Conservation (phyloP, 768 basidiomycete species). For the Panaeolus papilionaceus region DNA sequence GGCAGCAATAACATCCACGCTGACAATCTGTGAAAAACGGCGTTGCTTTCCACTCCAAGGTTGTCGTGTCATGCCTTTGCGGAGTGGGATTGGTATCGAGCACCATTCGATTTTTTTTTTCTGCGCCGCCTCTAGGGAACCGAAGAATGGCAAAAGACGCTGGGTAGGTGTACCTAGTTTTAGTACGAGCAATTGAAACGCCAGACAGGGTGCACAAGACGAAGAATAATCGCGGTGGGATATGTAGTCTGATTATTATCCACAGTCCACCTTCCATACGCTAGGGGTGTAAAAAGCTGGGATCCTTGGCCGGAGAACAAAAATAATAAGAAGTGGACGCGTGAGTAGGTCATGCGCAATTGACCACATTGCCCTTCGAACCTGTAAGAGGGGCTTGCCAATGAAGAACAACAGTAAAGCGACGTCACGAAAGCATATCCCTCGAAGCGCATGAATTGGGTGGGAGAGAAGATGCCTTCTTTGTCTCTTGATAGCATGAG, state of each 20-base stretch:
- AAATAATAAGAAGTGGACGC: background rate
- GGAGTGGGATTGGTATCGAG: background rate
- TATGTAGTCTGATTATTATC: background rate
- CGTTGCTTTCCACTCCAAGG: conserved; percentile 4
- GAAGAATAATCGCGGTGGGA: background rate
- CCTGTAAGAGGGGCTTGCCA: background rate
- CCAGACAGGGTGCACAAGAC: background rate
- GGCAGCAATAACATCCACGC: background rate
- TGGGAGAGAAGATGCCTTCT: background rate
- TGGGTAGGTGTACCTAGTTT: background rate
- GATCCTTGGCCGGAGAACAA: background rate
- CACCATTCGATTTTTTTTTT: background rate
- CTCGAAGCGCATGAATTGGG: background rate
- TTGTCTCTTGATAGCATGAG: background rate
- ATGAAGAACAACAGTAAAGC: background rate
- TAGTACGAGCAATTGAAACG: background rate
- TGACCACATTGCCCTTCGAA: conserved; percentile 3
- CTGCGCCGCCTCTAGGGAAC: background rate
- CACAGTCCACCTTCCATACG: background rate
- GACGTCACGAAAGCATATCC: conserved; percentile 4
- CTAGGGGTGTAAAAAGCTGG: background rate
- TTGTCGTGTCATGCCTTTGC: background rate
- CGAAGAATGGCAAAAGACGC: background rate
- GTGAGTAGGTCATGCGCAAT: conserved; percentile 1
- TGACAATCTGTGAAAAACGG: background rate